Percentiles rank a stretch among this genome's conserved stretches.
Evolutionary conservation across 2,329 filamentous ascomycete species (phyloP).

Genomic region (Fusarium sambucinum): DNA sequence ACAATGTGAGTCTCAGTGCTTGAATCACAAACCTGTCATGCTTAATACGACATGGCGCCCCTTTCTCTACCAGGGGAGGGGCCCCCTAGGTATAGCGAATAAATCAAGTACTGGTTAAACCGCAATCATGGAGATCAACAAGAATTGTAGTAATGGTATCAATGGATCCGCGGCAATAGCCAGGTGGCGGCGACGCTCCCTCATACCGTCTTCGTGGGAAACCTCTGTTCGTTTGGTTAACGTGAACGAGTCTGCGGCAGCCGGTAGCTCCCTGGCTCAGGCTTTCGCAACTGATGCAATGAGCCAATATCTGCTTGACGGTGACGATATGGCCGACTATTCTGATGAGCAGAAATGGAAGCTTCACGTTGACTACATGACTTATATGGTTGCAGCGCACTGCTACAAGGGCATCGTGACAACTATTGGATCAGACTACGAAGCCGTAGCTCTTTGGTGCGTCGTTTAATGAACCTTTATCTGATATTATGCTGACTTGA

Average conservation of each 20-base stretch:
- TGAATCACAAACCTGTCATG: slow-evolving; percentile 27
- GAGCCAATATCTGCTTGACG: slow-evolving; percentile 79
- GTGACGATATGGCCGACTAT: slow-evolving; percentile 73
- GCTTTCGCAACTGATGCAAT: slow-evolving; percentile 82
- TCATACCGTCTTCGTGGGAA: slow-evolving; percentile 66
- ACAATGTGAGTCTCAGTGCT: slow-evolving; percentile 55
- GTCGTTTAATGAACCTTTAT: slow-evolving; percentile 46
- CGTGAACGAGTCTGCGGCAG: slow-evolving; percentile 76
- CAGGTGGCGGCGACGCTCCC: slow-evolving; percentile 56
- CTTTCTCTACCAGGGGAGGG: slow-evolving; percentile 37
- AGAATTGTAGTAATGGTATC: slow-evolving; percentile 34
- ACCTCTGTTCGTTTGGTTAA: slow-evolving; percentile 71
- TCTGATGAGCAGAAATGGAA: slow-evolving; percentile 78
- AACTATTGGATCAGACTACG: slow-evolving; percentile 79
- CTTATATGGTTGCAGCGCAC: slow-evolving; percentile 81
- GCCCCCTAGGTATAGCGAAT: slow-evolving; percentile 39
- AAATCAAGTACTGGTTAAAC: slow-evolving; percentile 43
- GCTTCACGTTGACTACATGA: slow-evolving; percentile 81
- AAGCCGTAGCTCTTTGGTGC: slow-evolving; percentile 83
- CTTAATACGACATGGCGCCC: slow-evolving; percentile 42
- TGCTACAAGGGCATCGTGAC: slow-evolving; percentile 80
- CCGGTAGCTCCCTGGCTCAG: slow-evolving; percentile 78
- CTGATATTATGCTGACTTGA: slow-evolving; percentile 6
- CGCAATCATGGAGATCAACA: slow-evolving; percentile 60
- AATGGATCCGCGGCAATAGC: slow-evolving; percentile 42